These are phyloP conservation scores for Penicillium sp. DNA, from an alignment of 2,329 filamentous ascomycete genomes.

Conservation along the genomic window DNA sequence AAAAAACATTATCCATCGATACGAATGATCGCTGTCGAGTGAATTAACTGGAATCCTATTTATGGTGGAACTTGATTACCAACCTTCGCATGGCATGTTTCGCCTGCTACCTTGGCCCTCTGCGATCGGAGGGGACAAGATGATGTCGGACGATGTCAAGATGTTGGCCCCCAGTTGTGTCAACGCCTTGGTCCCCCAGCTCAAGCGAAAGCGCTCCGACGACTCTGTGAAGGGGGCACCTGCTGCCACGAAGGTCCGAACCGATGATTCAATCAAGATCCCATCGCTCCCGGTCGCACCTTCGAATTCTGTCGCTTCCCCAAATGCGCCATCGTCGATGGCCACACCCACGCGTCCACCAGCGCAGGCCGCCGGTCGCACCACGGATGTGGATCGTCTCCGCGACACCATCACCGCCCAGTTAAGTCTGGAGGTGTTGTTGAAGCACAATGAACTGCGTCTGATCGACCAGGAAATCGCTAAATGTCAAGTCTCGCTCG, in stretches of 20 bases:
- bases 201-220: conserved; percentile 61
- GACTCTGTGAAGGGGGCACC: conserved; percentile 46
- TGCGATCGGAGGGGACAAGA: conserved; percentile 48
- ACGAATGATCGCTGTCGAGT: neutral
- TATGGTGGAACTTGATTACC: conserved; percentile 7
- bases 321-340: conserved; percentile 1
- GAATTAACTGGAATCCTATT: conserved; percentile 6
- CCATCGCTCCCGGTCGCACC: neutral
- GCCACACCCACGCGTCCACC: conserved; percentile 15
- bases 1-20: neutral
- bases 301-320: conserved; percentile 2
- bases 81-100: conserved; percentile 51
- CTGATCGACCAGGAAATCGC: conserved; percentile 94
- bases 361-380: conserved; percentile 20
- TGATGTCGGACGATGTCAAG: conserved; percentile 46
- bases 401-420: conserved; percentile 79
- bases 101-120: conserved; percentile 50
- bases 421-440: conserved; percentile 84
- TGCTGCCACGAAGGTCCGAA: conserved; percentile 33
- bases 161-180: conserved; percentile 39
- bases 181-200: conserved; percentile 34
- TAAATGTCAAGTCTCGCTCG: conserved; percentile 89
- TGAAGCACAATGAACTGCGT: conserved; percentile 92
- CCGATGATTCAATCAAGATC: conserved; percentile 19
- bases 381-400: conserved; percentile 49